Evolutionary conservation across 2,329 filamentous ascomycete species (phyloP).

Genomic region (Blastomyces gilchristii): DNA sequence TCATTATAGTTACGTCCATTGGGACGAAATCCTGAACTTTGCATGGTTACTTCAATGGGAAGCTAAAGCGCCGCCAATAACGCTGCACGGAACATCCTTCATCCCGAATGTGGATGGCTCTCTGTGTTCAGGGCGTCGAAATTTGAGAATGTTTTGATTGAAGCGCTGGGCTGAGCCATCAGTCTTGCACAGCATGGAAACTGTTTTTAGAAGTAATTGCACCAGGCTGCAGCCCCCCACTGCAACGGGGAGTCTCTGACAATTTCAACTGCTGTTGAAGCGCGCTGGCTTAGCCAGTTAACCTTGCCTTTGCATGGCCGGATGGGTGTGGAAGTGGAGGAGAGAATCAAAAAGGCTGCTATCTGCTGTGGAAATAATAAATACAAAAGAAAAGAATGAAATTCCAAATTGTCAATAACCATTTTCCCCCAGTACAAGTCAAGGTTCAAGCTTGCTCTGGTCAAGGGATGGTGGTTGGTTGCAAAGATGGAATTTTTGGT

Average conservation of each 20-base stretch:
- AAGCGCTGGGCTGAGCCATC: not conserved
- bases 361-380: not conserved
- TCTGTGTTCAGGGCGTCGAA: not conserved
- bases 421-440: too few relatives aligned
- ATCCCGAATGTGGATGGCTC: not conserved
- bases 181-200: not conserved
- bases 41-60: not conserved
- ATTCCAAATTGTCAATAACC: not conserved
- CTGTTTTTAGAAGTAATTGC: not conserved
- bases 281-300: not conserved
- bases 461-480: too few relatives aligned
- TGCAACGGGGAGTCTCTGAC: not conserved
- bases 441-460: too few relatives aligned
- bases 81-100: not conserved
- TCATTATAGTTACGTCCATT: not conserved
- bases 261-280: not conserved
- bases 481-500: too few relatives aligned
- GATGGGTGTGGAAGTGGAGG: not conserved
- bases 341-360: not conserved
- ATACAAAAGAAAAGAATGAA: not conserved
- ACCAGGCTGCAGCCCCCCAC: not conserved
- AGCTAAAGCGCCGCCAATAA: not conserved
- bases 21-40: not conserved
- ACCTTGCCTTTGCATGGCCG: not conserved
- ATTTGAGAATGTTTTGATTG: not conserved